Base-by-base conservation (phyloP, 148 eudicot genomes). In the Pharnaceum exiguum region DNA sequence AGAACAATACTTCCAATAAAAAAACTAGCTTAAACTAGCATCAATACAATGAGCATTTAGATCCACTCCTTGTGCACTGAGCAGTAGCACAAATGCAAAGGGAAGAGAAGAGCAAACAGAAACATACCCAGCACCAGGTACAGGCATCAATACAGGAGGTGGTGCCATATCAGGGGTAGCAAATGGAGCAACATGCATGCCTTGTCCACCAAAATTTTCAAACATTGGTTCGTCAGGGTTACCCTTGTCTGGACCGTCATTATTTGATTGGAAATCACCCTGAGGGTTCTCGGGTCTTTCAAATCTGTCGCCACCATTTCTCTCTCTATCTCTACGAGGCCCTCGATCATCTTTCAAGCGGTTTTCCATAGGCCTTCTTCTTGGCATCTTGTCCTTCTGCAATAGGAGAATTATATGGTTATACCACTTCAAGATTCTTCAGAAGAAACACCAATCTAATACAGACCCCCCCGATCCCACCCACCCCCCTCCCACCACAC, bases 61-160 rank as follows among this genome's bases (percentile, higher is more conserved):
- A n/a, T n/a, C n/a, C n/a, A n/a, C n/a, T n/a, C n/a, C n/a, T n/a
- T n/a, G n/a, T n/a, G n/a, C n/a, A n/a, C n/a, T n/a, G n/a, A n/a
- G n/a, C n/a, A n/a, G n/a, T n/a, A 32, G 24, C n/a, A 22, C 21
- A 45, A 11, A 8, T 4, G 18, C 19, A 36, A 2, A 17, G 9
- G 16, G 6, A 29, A 47, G 17, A 18, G 1, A 15, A 38, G n/a
- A 18, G 10, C 1, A 42, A 12, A 15, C 16, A 47, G 25, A 62
- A 36, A 55, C 69, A 67, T 67, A 93, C 98, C 98, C 98, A 65
- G 96, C 98, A 57, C 99, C 99, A 63, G 99, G 99, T 54, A 94
- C 95, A 47, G 96, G 99, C 96, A 94, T 94, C 46, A 94, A 69
- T 15, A 94, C 83, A 54, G 96, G 85, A 21, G 91, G 95, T 4